A percentile compares a stretch with the other conserved stretches of the same genome.
phyloP scores from a whole-genome alignment of 257 asterid genomes.

The Penstemon newberryi region DNA sequence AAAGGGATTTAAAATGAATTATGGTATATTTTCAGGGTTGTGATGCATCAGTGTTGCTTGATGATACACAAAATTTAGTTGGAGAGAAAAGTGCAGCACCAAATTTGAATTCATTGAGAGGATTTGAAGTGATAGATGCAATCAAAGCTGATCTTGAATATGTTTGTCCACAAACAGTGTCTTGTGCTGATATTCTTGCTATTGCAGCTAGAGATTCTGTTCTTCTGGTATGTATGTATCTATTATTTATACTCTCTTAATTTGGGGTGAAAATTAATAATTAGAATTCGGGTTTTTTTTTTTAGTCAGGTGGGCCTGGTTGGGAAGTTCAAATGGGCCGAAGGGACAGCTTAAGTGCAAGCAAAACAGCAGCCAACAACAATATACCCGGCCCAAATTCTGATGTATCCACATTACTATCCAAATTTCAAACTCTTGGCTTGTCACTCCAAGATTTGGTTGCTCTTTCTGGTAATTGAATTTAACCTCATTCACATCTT shows the following conservation, averaged over 20 bases:
- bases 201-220: constrained; percentile 84
- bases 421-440: constrained; percentile 68
- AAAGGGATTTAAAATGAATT: too few species aligned
- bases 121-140: constrained; percentile 79
- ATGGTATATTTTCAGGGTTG: constrained; percentile 56
- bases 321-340: constrained; percentile 91
- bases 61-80: constrained; percentile 44
- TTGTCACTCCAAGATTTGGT: constrained; percentile 68
- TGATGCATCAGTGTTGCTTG: constrained; percentile 83
- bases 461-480: constrained; percentile 69
- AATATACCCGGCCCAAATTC: constrained; percentile 82
- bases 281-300: background rate
- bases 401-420: constrained; percentile 53
- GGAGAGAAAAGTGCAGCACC: constrained; percentile 88
- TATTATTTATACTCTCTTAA: background rate
- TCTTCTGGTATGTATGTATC: constrained; percentile 43
- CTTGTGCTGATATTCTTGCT: constrained; percentile 91
- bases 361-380: constrained; percentile 61
- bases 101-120: constrained; percentile 71
- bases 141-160: constrained; percentile 70
- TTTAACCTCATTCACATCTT: background rate
- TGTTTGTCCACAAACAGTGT: constrained; percentile 63
- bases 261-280: too few species aligned
- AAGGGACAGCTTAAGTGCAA: constrained; percentile 58
- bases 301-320: constrained; percentile 79